phyloP scores from a whole-genome alignment of 2,329 filamentous ascomycete genomes.

The Colletotrichum somersetense region DNA sequence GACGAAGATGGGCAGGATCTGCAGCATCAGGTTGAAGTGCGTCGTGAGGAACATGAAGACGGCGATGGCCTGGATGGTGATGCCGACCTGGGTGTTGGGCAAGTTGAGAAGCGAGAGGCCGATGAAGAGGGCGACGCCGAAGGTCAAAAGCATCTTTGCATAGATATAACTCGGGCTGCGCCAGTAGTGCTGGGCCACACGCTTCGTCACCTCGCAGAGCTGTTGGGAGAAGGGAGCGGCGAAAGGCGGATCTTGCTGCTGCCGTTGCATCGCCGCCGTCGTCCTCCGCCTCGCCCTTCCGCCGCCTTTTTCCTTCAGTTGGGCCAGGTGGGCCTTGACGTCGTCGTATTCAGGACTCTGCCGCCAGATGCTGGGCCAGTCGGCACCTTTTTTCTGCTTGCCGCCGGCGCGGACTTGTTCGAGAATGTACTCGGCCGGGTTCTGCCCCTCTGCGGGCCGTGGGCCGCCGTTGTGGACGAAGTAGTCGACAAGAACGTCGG shows the following conservation, averaged over 20 bases:
- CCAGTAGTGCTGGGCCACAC: conserved; percentile 84
- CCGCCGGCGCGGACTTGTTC: conserved; percentile 59
- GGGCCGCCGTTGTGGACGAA: conserved; percentile 73
- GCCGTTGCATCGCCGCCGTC: conserved; percentile 43
- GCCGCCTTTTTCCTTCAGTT: conserved; percentile 38
- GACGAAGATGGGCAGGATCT: conserved; percentile 76
- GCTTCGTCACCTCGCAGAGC: conserved; percentile 68
- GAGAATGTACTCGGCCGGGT: conserved; percentile 79
- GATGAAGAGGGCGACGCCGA: conserved; percentile 66
- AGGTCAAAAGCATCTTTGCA: conserved; percentile 72
- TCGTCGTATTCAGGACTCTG: conserved; percentile 49
- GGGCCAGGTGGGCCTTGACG: conserved; percentile 50
- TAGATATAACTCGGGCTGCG: conserved; percentile 81
- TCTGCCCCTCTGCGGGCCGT: conserved; percentile 65
- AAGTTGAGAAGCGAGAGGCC: conserved; percentile 76
- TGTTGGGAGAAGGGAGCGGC: conserved; percentile 75
- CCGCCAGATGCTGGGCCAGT: conserved; percentile 56
- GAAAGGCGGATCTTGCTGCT: conserved; percentile 63
- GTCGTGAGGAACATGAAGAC: conserved; percentile 81
- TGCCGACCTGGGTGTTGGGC: conserved; percentile 70
- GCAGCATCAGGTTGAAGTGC: conserved; percentile 73
- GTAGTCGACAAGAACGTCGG: conserved; percentile 64
- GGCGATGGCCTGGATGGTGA: conserved; percentile 78
- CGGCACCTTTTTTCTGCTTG: conserved; percentile 55
- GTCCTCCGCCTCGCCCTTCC: not conserved